Conservation (phyloP, 116 monocot species). For the Trichopus zeylanicus region DNA sequence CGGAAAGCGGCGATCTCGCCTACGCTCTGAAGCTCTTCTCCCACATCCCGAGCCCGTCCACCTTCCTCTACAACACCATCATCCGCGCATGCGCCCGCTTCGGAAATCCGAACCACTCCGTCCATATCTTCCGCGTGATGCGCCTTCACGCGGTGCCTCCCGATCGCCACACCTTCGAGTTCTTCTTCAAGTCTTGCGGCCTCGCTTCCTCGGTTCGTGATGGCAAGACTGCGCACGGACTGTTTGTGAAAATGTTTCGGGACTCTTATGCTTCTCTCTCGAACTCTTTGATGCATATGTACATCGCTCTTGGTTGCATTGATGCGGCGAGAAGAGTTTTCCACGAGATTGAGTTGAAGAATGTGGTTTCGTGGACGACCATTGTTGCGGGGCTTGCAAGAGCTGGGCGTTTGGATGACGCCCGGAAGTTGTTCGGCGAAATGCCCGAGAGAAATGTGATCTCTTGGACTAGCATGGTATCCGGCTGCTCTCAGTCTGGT, state of each 20-base stretch:
- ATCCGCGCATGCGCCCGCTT: constrained; percentile 22
- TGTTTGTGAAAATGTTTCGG: constrained; percentile 22
- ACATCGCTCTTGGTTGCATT: constrained; percentile 23
- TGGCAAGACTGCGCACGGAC: constrained; percentile 28
- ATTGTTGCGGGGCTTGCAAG: constrained; percentile 39
- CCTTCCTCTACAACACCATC: constrained; percentile 49
- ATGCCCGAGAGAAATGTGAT: constrained; percentile 49
- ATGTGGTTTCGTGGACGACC: constrained; percentile 48
- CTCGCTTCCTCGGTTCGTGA: constrained; percentile 1
- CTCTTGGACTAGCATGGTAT: constrained; percentile 62
- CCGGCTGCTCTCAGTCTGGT: constrained; percentile 30
- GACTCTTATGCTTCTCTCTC: constrained; percentile 9
- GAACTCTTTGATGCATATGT: constrained; percentile 60
- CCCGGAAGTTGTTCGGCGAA: constrained; percentile 41
- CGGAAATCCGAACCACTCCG: constrained; percentile 5
- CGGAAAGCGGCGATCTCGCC: constrained; percentile 14
- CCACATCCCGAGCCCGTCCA: constrained; percentile 21
- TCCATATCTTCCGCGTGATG: constrained; percentile 37
- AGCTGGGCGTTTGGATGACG: constrained; percentile 27
- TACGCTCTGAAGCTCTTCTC: constrained; percentile 27
- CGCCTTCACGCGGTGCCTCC: constrained; percentile 8
- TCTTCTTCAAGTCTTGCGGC: constrained; percentile 45
- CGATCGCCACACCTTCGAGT: constrained; percentile 41
- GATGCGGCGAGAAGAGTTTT: constrained; percentile 35
- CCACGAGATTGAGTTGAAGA: constrained; percentile 13